Conservation (phyloP, 805 yeast genomes). For the Hanseniaspora vineae region DNA sequence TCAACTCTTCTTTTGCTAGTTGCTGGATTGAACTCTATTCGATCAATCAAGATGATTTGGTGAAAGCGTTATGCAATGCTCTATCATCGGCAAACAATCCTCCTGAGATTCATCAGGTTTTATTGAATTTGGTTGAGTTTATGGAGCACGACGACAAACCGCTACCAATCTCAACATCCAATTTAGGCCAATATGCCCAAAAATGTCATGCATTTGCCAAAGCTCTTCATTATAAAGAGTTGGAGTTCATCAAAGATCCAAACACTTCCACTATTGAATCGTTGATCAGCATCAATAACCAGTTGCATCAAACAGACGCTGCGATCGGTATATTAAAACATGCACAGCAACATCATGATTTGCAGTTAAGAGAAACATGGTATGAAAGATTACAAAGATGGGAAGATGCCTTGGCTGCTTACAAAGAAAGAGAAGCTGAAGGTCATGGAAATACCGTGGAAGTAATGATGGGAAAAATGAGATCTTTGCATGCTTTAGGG, state of each 20-base stretch:
- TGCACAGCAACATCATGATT: constrained; percentile 80
- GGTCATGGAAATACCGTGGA: constrained; percentile 52
- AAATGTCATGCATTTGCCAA: constrained; percentile 96
- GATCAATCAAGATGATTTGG: constrained; percentile 79
- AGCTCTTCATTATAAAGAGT: constrained; percentile 89
- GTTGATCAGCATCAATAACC: constrained; percentile 83
- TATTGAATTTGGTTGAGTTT: constrained; percentile 83
- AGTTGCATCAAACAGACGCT: constrained; percentile 91
- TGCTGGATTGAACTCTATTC: constrained; percentile 91
- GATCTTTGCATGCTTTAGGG: constrained; percentile 95
- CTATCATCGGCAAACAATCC: constrained; percentile 84
- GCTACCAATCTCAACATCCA: constrained; percentile 79
- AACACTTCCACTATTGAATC: constrained; percentile 86
- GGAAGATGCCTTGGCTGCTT: constrained; percentile 94
- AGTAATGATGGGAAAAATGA: constrained; percentile 93
- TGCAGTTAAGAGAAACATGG: constrained; percentile 95
- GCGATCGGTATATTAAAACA: constrained; percentile 93
- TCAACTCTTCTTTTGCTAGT: constrained; percentile 89
- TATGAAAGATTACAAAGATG: constrained; percentile 92
- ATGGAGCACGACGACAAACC: constrained; percentile 97
- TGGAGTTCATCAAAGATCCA: constrained; percentile 89
- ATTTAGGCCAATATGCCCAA: constrained; percentile 85
- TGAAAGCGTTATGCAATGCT: constrained; percentile 75
- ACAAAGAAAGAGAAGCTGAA: constrained; percentile 57
- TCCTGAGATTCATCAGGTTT: constrained; percentile 86